Evolutionary conservation across 306 rosid genomes (phyloP), one percentile per base, ranked within the genome.

Genomic region (Casuarina glauca): DNA sequence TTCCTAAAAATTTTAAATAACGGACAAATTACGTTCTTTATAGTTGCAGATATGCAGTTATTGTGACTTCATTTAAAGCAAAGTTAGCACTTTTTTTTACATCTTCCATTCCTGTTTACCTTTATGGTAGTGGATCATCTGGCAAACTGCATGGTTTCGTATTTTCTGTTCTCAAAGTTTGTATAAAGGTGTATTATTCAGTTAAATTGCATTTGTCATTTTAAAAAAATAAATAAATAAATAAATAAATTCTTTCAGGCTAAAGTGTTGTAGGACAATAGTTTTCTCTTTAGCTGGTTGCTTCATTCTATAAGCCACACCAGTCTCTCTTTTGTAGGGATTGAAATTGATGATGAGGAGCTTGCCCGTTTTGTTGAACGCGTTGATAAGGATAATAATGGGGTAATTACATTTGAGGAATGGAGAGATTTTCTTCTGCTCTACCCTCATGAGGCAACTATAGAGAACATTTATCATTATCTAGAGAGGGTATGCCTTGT

Each of bases 361-460:
- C 98, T 94, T 6, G 98, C 95, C 15, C 98, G 86, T 36, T 94
- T 94, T 75, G 98, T 94, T 20, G 98, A 94, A 87, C 93, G 86
- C 76, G 98, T 94, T 79, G 98, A 94, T 73, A 94, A 92, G 90
- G 98, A 94, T 80, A 89, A 88, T 73, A 92, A 94, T 78, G 98
- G 98, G 32, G 92, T 92, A 61, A 94, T 94, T 78, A 92, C 98
- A 64, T 94, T 94, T 78, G 97, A 90, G 84, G 98, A 94, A 72
- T 94, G 98, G 98, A 86, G 98, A 76, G 98, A 94, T 81, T 94
- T 94, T 92, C 92, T 94, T 72, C 84, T 94, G 67, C 93, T 94
- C 72, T 94, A 90, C 78, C 98, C 98, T 50, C 98, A 92, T 48
- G 97, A 94, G 76, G 98, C 97, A 67, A 94, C 98, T 57, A 92